Evolutionary conservation across 257 asterid genomes (phyloP).

Genomic region (Galeopsis tetrahit): DNA sequence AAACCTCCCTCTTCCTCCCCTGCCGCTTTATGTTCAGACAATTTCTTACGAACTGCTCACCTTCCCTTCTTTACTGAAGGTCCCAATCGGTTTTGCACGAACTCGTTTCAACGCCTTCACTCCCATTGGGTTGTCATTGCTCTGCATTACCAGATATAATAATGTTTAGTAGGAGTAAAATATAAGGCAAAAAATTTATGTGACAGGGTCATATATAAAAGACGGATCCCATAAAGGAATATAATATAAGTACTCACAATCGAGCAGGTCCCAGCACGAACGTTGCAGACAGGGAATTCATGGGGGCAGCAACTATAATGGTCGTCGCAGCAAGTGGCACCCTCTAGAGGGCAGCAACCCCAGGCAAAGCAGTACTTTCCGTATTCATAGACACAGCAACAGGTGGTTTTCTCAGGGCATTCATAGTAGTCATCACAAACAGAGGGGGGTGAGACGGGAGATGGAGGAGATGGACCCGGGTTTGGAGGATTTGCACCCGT

Average conservation of each 20-base stretch:
- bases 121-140: slow-evolving; percentile 68
- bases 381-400: slow-evolving; percentile 59
- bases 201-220: too few species aligned
- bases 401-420: slow-evolving; percentile 58
- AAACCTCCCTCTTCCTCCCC: slow-evolving; percentile 22
- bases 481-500: slow-evolving; percentile 57
- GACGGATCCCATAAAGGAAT: too few species aligned
- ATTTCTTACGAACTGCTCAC: slow-evolving; percentile 43
- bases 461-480: slow-evolving; percentile 69
- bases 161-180: not conserved
- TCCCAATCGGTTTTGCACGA: slow-evolving; percentile 57
- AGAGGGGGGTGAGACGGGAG: slow-evolving; percentile 50
- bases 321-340: slow-evolving; percentile 70
- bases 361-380: slow-evolving; percentile 50
- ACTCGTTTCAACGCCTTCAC: slow-evolving; percentile 68
- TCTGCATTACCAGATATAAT: slow-evolving; percentile 39
- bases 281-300: slow-evolving; percentile 62
- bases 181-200: too few species aligned
- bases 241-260: slow-evolving; percentile 36
- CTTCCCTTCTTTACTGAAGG: slow-evolving; percentile 36
- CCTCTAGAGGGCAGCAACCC: slow-evolving; percentile 76
- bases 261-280: slow-evolving; percentile 56
- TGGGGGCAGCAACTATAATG: slow-evolving; percentile 75
- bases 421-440: slow-evolving; percentile 48
- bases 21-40: slow-evolving; percentile 20